Evolutionary conservation across 1,284 basidiomycete genomes (phyloP).

Genomic region (Anthracocystis setariae): DNA sequence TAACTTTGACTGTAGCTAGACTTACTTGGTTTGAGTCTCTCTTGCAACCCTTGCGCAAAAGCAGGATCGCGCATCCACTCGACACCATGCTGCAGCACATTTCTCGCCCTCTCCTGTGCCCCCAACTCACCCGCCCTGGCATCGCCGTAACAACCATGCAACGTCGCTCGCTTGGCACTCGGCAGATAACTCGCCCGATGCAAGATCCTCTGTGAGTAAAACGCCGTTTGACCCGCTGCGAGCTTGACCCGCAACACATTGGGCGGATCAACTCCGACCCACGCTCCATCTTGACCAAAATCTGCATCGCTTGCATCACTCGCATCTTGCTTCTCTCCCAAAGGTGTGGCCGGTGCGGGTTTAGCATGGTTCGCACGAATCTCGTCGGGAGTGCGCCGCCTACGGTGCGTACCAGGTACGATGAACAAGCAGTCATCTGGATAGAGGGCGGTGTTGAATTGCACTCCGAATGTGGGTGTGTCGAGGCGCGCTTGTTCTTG

Average conservation of each 20-base stretch:
- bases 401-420: conserved; percentile 77
- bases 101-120: conserved; percentile 73
- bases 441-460: conserved; percentile 86
- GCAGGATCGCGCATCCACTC: conserved; percentile 76
- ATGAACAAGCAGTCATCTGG: conserved; percentile 79
- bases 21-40: conserved; percentile 70
- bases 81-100: conserved; percentile 79
- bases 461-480: conserved; percentile 77
- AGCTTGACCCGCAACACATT: conserved; percentile 74
- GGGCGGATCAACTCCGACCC: conserved; percentile 73
- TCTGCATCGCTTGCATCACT: background rate
- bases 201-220: conserved; percentile 83
- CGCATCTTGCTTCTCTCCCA: no score
- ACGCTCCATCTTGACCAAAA: conserved; percentile 71
- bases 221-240: conserved; percentile 79
- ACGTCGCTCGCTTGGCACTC: conserved; percentile 74
- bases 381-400: conserved; percentile 75
- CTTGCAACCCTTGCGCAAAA: conserved; percentile 73
- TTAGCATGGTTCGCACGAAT: conserved; percentile 43
- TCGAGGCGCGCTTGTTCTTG: conserved; percentile 75
- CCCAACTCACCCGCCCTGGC: conserved; percentile 19
- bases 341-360: conserved; percentile 30
- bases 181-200: conserved; percentile 78
- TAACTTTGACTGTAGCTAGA: conserved; percentile 2
- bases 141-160: conserved; percentile 78